These are phyloP conservation scores for Sugiyamaella sp. DNA, from an alignment of 1,139 yeast species.

Conservation along the genomic window DNA sequence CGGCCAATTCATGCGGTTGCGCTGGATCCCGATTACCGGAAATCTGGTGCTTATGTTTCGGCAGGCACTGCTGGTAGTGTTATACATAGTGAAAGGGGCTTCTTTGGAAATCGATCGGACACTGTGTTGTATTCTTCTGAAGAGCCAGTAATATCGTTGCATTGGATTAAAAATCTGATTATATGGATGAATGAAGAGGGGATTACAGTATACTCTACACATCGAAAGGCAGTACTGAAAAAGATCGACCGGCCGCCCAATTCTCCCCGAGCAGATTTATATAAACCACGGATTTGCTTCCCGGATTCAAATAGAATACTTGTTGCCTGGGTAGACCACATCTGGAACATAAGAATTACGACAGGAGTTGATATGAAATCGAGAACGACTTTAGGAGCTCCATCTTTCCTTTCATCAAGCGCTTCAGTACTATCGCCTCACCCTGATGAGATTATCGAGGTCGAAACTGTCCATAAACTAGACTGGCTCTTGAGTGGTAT, in stretches of 20 bases:
- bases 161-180: constrained; percentile 61
- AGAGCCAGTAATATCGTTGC: constrained; percentile 75
- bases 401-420: constrained; percentile 28
- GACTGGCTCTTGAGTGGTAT: constrained; percentile 78
- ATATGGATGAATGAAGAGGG: constrained; percentile 90
- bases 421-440: constrained; percentile 34
- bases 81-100: constrained; percentile 70
- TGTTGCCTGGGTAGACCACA: constrained; percentile 80
- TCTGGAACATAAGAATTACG: constrained; percentile 69
- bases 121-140: constrained; percentile 59
- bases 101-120: constrained; percentile 85
- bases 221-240: constrained; percentile 42
- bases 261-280: constrained; percentile 75
- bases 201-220: constrained; percentile 47
- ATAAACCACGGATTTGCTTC: constrained; percentile 76
- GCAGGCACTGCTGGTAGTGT: constrained; percentile 94
- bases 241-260: constrained; percentile 60
- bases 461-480: constrained; percentile 58
- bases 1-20: constrained; percentile 90
- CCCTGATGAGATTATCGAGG: constrained; percentile 56
- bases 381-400: constrained; percentile 9
- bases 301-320: constrained; percentile 70
- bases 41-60: constrained; percentile 66
- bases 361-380: constrained; percentile 12
- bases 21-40: constrained; percentile 67